These are phyloP conservation scores for Dalbergia oliveri DNA, from an alignment of 306 rosid genomes.

Conservation along the genomic window DNA sequence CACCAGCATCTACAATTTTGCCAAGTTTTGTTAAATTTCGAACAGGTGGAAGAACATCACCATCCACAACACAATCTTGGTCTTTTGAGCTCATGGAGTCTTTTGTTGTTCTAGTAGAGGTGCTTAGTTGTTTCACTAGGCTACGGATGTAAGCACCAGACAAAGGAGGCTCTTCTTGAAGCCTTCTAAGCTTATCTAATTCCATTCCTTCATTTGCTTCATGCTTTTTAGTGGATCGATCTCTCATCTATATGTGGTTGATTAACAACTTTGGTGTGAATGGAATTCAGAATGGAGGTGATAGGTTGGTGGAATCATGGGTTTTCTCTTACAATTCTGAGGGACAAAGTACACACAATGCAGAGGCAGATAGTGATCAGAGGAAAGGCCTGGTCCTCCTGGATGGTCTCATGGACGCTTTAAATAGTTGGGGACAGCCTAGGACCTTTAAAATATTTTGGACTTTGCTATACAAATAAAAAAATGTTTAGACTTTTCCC, in stretches of 20 bases:
- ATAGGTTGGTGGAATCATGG: conserved; percentile 63
- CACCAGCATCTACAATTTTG: conserved; percentile 47
- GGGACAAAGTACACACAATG: conserved; percentile 62
- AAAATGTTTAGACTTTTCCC: conserved; percentile 61
- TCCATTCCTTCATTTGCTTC: conserved; percentile 53
- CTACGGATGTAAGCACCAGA: conserved; percentile 74
- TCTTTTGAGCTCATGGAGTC: conserved; percentile 57
- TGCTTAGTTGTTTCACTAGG: conserved; percentile 73
- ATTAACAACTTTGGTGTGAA: conserved; percentile 44
- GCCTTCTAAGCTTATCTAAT: conserved; percentile 55
- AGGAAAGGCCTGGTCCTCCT: conserved; percentile 55
- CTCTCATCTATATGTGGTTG: conserved; percentile 51
- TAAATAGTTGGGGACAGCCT: conserved; percentile 83
- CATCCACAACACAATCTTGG: conserved; percentile 44
- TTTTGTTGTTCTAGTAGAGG: conserved; percentile 58
- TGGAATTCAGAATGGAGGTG: conserved; percentile 51
- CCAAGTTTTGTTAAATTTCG: conserved; percentile 47
- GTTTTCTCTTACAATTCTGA: conserved; percentile 50
- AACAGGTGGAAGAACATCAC: conserved; percentile 34
- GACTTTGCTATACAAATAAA: conserved; percentile 50
- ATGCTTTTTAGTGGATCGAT: conserved; percentile 46
- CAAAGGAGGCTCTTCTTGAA: conserved; percentile 62
- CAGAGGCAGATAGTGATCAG: conserved; percentile 71
- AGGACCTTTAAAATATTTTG: conserved; percentile 66
- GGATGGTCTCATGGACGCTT: conserved; percentile 55